Percentiles rank a stretch among this genome's conserved stretches.
These are phyloP conservation scores for Mycosarcoma maydis DNA, from an alignment of 1,284 basidiomycete genomes.

Conservation along the genomic window DNA sequence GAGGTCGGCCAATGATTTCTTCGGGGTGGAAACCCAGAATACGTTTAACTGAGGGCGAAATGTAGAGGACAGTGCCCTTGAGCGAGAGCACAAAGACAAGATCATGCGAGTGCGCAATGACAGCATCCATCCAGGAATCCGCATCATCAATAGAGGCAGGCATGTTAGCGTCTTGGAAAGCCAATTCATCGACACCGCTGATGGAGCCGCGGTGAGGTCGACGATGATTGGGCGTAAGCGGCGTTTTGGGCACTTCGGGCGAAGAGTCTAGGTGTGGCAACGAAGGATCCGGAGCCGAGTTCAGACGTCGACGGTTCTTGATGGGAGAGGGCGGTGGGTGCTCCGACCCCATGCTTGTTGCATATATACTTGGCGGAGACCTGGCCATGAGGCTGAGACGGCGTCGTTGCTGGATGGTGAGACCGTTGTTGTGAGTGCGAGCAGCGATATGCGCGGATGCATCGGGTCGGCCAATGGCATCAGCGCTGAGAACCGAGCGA, in stretches of 20 bases:
- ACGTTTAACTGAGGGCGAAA: constrained; percentile 72
- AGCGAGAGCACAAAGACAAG: constrained; percentile 79
- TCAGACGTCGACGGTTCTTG: constrained; percentile 29
- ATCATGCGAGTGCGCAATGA: constrained; percentile 45
- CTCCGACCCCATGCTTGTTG: not conserved
- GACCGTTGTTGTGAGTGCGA: constrained; percentile 3
- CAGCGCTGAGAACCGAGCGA: constrained; percentile 35
- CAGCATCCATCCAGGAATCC: constrained; percentile 29
- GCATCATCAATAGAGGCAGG: constrained; percentile 3
- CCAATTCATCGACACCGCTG: not conserved
- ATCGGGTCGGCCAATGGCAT: constrained; percentile 22
- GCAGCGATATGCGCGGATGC: not conserved
- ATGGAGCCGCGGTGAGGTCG: constrained; percentile 9
- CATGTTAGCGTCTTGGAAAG: not conserved
- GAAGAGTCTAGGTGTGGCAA: constrained; percentile 16
- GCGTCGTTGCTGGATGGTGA: constrained; percentile 49
- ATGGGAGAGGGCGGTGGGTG: not conserved
- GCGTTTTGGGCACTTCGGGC: constrained; percentile 23
- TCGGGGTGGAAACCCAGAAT: constrained; percentile 69
- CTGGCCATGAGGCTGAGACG: constrained; percentile 29
- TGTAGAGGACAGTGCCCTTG: constrained; percentile 87
- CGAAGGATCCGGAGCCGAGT: constrained; percentile 32
- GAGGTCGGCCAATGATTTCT: constrained; percentile 82
- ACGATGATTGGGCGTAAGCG: constrained; percentile 10
- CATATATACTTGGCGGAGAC: not conserved